Evolutionary conservation across 257 asterid genomes (phyloP).

Genomic region (Coffea eugenioides): DNA sequence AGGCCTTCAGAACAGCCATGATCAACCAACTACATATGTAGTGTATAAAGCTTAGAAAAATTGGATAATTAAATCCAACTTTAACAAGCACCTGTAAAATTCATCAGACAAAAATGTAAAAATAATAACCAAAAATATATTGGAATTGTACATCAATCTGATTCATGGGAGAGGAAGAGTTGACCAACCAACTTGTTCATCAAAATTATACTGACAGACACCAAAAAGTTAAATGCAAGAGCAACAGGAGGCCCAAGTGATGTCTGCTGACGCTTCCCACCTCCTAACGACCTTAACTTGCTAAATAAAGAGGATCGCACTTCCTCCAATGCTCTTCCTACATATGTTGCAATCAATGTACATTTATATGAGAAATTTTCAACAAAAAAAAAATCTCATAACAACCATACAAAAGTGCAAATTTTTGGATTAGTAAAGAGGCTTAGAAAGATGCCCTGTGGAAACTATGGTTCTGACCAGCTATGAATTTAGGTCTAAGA

Average conservation of each 20-base stretch:
- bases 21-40: slow-evolving; percentile 84
- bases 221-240: slow-evolving; percentile 83
- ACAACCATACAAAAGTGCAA: not conserved
- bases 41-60: slow-evolving; percentile 87
- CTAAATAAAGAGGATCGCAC: slow-evolving; percentile 72
- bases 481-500: not conserved
- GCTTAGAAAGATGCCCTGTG: not conserved
- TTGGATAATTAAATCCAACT: slow-evolving; percentile 87
- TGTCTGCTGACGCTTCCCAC: slow-evolving; percentile 72
- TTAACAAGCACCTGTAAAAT: slow-evolving; percentile 79
- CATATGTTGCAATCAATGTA: not conserved
- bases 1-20: slow-evolving; percentile 74
- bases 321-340: slow-evolving; percentile 93
- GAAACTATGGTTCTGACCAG: no score
- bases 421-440: not conserved
- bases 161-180: slow-evolving; percentile 6
- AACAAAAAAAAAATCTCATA: not conserved
- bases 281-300: slow-evolving; percentile 49
- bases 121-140: not conserved
- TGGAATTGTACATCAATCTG: not conserved
- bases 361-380: not conserved
- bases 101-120: slow-evolving; percentile 9
- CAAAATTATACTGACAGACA: slow-evolving; percentile 84
- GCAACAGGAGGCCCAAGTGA: slow-evolving; percentile 77
- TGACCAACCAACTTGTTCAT: slow-evolving; percentile 86